Conservation (phyloP, 2,329 filamentous ascomycete species). For the Exophiala lecanii-corni region DNA sequence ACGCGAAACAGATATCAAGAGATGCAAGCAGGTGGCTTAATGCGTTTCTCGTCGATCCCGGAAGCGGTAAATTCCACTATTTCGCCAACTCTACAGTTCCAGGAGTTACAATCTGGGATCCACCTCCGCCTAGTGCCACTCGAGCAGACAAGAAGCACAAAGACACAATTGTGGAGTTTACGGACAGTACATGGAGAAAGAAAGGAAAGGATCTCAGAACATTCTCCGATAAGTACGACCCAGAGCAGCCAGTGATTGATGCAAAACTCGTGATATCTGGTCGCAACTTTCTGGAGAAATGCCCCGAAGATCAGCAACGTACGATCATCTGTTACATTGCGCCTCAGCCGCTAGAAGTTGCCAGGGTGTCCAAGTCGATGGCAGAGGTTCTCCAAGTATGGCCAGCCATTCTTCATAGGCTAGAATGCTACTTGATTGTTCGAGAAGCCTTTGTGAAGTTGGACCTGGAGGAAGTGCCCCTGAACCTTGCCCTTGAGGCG, state of each 20-base stretch:
- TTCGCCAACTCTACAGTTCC: slow-evolving; percentile 45
- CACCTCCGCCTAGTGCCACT: slow-evolving; percentile 52
- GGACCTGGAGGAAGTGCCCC: slow-evolving; percentile 58
- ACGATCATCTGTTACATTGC: slow-evolving; percentile 60
- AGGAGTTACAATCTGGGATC: slow-evolving; percentile 59
- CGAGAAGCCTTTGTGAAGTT: slow-evolving; percentile 67
- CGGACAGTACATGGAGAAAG: slow-evolving; percentile 56
- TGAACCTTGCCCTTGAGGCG: slow-evolving; percentile 72
- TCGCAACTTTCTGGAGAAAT: slow-evolving; percentile 77
- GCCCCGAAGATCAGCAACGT: slow-evolving; percentile 49
- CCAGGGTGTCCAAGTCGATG: slow-evolving; percentile 65
- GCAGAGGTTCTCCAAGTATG: slow-evolving; percentile 70
- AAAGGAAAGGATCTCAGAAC: slow-evolving; percentile 11
- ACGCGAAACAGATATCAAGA: slow-evolving; percentile 29
- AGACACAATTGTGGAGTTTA: slow-evolving; percentile 76
- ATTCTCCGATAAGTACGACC: slow-evolving; percentile 44
- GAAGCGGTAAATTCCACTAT: slow-evolving; percentile 56
- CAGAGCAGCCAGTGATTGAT: slow-evolving; percentile 74
- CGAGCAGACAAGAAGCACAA: slow-evolving; percentile 38
- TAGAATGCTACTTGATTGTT: slow-evolving; percentile 77
- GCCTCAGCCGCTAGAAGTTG: slow-evolving; percentile 71
- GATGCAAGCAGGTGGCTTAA: slow-evolving; percentile 39
- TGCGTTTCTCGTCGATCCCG: slow-evolving; percentile 53
- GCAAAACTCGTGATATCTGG: slow-evolving; percentile 69
- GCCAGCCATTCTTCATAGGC: slow-evolving; percentile 76